Conservation (phyloP, 2,329 filamentous ascomycete genomes). For the Ilyonectria destructans region DNA sequence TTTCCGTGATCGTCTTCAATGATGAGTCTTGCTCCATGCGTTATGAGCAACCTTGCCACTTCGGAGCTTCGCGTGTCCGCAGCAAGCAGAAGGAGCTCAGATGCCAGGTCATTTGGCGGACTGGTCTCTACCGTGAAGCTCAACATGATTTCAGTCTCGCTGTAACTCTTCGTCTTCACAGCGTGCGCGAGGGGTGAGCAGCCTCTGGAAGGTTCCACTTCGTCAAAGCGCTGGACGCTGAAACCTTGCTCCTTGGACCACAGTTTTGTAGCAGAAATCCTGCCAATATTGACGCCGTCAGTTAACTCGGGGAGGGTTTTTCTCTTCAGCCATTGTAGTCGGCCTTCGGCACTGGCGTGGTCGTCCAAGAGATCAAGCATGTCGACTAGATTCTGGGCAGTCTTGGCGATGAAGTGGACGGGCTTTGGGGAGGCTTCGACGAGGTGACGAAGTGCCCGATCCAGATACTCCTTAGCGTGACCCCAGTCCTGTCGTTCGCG, state of each 20-base stretch:
- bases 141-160: slow-evolving; percentile 7
- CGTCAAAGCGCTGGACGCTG: slow-evolving; percentile 15
- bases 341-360: not conserved
- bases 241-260: slow-evolving; percentile 24
- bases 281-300: not conserved
- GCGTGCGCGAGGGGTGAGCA: slow-evolving; percentile 18
- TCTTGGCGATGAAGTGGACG: not conserved
- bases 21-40: not conserved
- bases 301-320: slow-evolving; percentile 3
- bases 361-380: slow-evolving; percentile 14
- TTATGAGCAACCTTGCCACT: slow-evolving; percentile 8
- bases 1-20: slow-evolving; percentile 8
- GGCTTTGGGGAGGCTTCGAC: slow-evolving; percentile 10
- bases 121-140: slow-evolving; percentile 7
- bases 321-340: slow-evolving; percentile 10
- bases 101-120: not conserved
- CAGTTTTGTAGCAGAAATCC: slow-evolving; percentile 3
- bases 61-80: slow-evolving; percentile 14
- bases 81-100: slow-evolving; percentile 13
- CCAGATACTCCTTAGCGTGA: not conserved
- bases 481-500: not conserved
- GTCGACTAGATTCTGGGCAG: slow-evolving; percentile 18
- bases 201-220: slow-evolving; percentile 12
- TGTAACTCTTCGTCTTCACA: not conserved
- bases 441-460: slow-evolving; percentile 8